Evolutionary conservation across 352 stramenopile genomes (phyloP).

Genomic region (Globisporangium camurandrum): DNA sequence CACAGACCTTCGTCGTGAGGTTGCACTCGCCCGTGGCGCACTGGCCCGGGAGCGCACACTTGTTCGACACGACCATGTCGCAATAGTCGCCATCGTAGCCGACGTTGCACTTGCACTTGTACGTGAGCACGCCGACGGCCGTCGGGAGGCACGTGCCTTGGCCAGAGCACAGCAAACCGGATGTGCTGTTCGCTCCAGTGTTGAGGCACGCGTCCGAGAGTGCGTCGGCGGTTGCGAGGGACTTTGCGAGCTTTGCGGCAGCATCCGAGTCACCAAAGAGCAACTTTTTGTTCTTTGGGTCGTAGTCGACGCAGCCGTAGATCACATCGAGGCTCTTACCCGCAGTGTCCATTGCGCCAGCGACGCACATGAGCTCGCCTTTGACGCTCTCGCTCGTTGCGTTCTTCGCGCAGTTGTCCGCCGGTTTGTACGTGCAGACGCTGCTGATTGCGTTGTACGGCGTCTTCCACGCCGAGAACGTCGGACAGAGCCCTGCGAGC

Average conservation of each 20-base stretch:
- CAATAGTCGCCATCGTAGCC: slow-evolving; percentile 62
- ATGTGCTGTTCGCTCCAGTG: slow-evolving; percentile 39
- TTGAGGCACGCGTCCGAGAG: slow-evolving; percentile 39
- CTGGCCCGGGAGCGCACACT: slow-evolving; percentile 63
- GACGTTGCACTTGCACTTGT: slow-evolving; percentile 66
- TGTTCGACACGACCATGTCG: slow-evolving; percentile 58
- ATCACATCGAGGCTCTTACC: slow-evolving; percentile 46
- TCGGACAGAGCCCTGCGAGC: slow-evolving; percentile 53
- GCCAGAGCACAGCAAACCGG: slow-evolving; percentile 42
- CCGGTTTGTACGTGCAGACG: slow-evolving; percentile 69
- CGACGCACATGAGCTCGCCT: slow-evolving; percentile 49
- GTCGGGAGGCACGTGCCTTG: slow-evolving; percentile 58
- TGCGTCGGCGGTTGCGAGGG: slow-evolving; percentile 33
- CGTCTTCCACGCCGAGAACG: slow-evolving; percentile 55
- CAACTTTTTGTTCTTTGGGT: slow-evolving; percentile 36
- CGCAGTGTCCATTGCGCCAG: slow-evolving; percentile 27
- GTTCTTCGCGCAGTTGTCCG: slow-evolving; percentile 45
- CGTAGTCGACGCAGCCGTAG: slow-evolving; percentile 67
- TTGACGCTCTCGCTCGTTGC: slow-evolving; percentile 32
- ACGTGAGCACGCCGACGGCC: slow-evolving; percentile 28
- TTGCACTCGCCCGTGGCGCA: slow-evolving; percentile 63
- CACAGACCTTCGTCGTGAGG: slow-evolving; percentile 52
- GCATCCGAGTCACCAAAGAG: slow-evolving; percentile 49
- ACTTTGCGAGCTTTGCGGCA: slow-evolving; percentile 39
- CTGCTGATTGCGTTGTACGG: slow-evolving; percentile 73